Evolutionary conservation across 2,329 filamentous ascomycete species (phyloP).

Genomic region (Aspergillus jensenii): DNA sequence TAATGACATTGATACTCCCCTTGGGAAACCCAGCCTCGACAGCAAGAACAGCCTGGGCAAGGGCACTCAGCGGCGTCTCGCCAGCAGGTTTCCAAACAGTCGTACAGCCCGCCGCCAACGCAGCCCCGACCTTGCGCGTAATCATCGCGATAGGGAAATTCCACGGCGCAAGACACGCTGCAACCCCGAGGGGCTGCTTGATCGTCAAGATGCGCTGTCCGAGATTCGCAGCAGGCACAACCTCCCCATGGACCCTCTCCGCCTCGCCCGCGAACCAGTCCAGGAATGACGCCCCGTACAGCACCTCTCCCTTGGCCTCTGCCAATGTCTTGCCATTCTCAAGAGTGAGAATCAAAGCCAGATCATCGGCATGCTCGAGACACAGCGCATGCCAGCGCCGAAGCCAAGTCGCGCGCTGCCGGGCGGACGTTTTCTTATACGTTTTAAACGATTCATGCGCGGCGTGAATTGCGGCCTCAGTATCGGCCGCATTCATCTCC

Average conservation of each 20-base stretch:
- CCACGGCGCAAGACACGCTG: slow-evolving; percentile 83
- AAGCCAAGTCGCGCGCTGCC: slow-evolving; percentile 28
- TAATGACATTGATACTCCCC: slow-evolving; percentile 24
- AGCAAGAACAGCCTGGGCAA: slow-evolving; percentile 27
- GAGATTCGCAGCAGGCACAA: slow-evolving; percentile 66
- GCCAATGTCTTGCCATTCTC: slow-evolving; percentile 62
- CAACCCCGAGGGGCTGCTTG: slow-evolving; percentile 81
- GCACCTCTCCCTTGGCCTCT: slow-evolving; percentile 50
- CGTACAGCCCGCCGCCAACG: slow-evolving; percentile 39
- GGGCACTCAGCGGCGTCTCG: slow-evolving; percentile 34
- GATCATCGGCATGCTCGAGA: slow-evolving; percentile 54
- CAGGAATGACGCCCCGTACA: slow-evolving; percentile 51
- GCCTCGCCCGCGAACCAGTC: slow-evolving; percentile 56
- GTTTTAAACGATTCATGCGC: slow-evolving; percentile 4
- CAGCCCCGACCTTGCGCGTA: slow-evolving; percentile 34
- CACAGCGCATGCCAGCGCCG: slow-evolving; percentile 58
- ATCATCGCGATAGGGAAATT: slow-evolving; percentile 83
- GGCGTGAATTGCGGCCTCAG: slow-evolving; percentile 2
- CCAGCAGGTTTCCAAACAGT: slow-evolving; percentile 37
- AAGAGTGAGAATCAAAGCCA: slow-evolving; percentile 53
- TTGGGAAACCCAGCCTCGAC: slow-evolving; percentile 33
- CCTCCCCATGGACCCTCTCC: slow-evolving; percentile 50
- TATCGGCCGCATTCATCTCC: slow-evolving; percentile 9
- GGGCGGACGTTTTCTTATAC: slow-evolving; percentile 5
- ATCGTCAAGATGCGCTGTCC: slow-evolving; percentile 61